Percentiles rank a stretch among this genome's conserved stretches.
Conservation (phyloP, 441 rosid species). For the Manihot esculenta region DNA sequence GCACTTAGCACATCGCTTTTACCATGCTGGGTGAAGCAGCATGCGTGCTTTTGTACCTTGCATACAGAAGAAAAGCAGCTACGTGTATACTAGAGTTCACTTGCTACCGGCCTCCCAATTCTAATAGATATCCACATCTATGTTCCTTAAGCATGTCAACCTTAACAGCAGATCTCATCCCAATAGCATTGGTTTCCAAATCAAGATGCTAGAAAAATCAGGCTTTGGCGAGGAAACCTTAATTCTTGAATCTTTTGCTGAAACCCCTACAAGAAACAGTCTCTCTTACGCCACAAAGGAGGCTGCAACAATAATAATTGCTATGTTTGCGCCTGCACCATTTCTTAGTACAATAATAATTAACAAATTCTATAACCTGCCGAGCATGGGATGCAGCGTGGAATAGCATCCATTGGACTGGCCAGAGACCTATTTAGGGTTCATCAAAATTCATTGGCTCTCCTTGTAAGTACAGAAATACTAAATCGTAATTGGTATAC, state of each 20-base stretch:
- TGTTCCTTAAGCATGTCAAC: slow-evolving; percentile 32
- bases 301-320: slow-evolving; percentile 24
- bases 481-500: slow-evolving; percentile 43
- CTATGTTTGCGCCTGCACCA: slow-evolving; percentile 51
- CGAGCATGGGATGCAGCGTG: slow-evolving; percentile 73
- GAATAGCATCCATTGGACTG: slow-evolving; percentile 41
- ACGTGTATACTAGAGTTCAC: slow-evolving; percentile 44
- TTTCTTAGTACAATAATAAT: slow-evolving; percentile 49
- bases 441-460: slow-evolving; percentile 34
- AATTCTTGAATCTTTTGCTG: slow-evolving; percentile 32
- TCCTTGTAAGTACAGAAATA: slow-evolving; percentile 55
- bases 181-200: slow-evolving; percentile 39
- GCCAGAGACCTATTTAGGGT: slow-evolving; percentile 38
- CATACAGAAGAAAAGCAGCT: slow-evolving; percentile 23
- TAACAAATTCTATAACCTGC: slow-evolving; percentile 47
- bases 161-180: slow-evolving; percentile 34
- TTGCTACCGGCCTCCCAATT: slow-evolving; percentile 43
- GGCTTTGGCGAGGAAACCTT: slow-evolving; percentile 28
- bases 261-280: slow-evolving; percentile 35
- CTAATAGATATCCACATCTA: slow-evolving; percentile 38
- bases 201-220: slow-evolving; percentile 38
- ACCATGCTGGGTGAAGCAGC: slow-evolving; percentile 12
- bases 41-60: slow-evolving; percentile 17
- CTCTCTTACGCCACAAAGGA: slow-evolving; percentile 32
- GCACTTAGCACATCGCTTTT: background rate